Base-by-base conservation (phyloP, 1,284 basidiomycete species). In the Ganoderma meredithae region DNA sequence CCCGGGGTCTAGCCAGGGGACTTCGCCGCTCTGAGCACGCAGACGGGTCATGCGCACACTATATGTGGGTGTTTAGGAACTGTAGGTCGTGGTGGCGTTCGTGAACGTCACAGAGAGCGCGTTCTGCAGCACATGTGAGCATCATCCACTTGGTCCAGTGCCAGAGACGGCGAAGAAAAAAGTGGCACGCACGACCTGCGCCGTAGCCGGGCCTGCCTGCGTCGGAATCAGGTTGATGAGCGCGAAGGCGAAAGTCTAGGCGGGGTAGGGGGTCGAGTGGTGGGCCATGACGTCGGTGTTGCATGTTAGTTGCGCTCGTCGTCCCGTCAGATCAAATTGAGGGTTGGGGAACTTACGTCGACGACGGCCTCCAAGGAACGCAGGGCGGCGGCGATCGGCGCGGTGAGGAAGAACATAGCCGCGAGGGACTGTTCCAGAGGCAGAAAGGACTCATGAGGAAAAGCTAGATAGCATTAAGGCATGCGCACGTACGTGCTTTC, bases 31-130 rank as follows among this genome's bases (percentile, higher is more conserved):
- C 36, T 8, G 36, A 9, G 36, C 1, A 39, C 8, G 36, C 36
- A 8, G 36, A 6, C 36, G 9, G 36, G 3, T 6, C 36, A 39
- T 10, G 36, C 36, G 36, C 36, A 39, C 36, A 10, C 2, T 8
- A 39, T 10, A 39, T 39, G 36, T 0, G 36, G 36, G 36, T 2
- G 36, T n/a, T 53, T 41, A 49, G 31, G 47, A 53, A 9, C 4
- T 13, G 63, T 64, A 64, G 55, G 63, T 36, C 31, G 31, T 19
- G 55, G 15, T 49, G 19, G 56, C 43, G n/a, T 64, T 31, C 15
- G 31, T 25, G 44, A 64, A 64, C 25, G 56, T 64, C 27, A 44
- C 43, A 7, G 4, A 39, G 33, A 60, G 43, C 19, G 55, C 27
- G 33, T 39, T 40, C 62, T 56, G 39, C 17, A 5, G 17, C 5